Conservation (phyloP, 352 stramenopile species). For the Pythium plurisporium region DNA sequence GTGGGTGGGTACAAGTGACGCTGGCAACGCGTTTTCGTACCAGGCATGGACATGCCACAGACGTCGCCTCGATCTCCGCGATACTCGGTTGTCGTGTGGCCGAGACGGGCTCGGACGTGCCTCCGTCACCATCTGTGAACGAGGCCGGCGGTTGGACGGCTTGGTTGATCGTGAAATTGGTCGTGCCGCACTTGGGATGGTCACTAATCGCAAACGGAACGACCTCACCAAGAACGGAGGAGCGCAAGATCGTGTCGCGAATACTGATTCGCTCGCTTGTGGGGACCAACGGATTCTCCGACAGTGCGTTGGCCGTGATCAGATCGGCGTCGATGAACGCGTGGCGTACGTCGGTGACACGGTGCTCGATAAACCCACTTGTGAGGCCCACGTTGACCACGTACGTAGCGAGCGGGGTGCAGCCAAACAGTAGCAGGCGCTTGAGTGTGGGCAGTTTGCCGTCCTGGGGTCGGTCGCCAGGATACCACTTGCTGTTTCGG, state of each 20-base stretch:
- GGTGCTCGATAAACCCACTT: conserved; percentile 40
- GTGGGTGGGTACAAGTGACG: conserved; percentile 10
- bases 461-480: conserved; percentile 16
- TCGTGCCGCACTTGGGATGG: conserved; percentile 21
- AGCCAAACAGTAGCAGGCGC: conserved; percentile 24
- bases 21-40: conserved; percentile 33
- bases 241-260: conserved; percentile 30
- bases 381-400: conserved; percentile 38
- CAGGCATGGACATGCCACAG: conserved; percentile 30
- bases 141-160: conserved; percentile 11
- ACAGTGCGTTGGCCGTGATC: neutral
- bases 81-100: neutral
- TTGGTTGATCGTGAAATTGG: neutral
- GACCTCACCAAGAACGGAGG: conserved; percentile 20
- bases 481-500: conserved; percentile 29
- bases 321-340: conserved; percentile 33
- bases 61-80: conserved; percentile 27
- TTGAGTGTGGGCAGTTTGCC: conserved; percentile 24
- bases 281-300: neutral
- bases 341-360: conserved; percentile 23
- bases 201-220: conserved; percentile 24
- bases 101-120: neutral
- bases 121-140: neutral
- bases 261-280: no score
- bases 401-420: conserved; percentile 33